A percentile compares a stretch with the other conserved stretches of the same genome.
These are phyloP conservation scores for Logfia minima DNA, from an alignment of 129 eudicot genomes.

Conservation along the genomic window DNA sequence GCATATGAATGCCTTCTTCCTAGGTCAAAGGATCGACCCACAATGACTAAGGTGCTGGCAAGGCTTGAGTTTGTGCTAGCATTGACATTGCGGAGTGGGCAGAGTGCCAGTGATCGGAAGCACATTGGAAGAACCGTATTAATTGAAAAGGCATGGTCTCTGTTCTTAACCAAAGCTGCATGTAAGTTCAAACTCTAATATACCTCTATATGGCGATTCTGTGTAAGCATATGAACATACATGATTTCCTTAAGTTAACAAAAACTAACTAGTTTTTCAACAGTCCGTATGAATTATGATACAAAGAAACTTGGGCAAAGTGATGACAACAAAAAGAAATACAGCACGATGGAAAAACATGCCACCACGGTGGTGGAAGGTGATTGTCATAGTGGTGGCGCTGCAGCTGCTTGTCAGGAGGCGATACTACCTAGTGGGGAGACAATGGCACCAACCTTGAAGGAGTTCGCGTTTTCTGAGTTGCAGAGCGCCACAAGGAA, in stretches of 20 bases:
- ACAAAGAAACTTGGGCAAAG: conserved; percentile 31
- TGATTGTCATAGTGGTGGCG: conserved; percentile 7
- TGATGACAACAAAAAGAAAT: conserved; percentile 20
- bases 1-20: conserved; percentile 35
- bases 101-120: conserved; percentile 13
- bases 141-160: conserved; percentile 15
- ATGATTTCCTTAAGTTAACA: background rate
- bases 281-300: conserved; percentile 14
- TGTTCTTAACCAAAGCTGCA: conserved; percentile 19
- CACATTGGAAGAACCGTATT: conserved; percentile 15
- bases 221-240: background rate
- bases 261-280: background rate
- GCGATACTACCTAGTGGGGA: background rate
- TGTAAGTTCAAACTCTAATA: conserved; percentile 22
- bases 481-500: conserved; percentile 59
- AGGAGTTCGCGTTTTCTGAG: conserved; percentile 48
- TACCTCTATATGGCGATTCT: background rate
- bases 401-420: background rate
- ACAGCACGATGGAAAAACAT: background rate
- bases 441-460: conserved; percentile 26
- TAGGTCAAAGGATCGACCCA: conserved; percentile 37
- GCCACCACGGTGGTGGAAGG: background rate
- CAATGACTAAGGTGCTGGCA: conserved; percentile 51
- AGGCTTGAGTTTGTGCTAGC: conserved; percentile 38
- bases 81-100: background rate